Conservation (phyloP, 352 stramenopile species). For the Phytophthora quininea region DNA sequence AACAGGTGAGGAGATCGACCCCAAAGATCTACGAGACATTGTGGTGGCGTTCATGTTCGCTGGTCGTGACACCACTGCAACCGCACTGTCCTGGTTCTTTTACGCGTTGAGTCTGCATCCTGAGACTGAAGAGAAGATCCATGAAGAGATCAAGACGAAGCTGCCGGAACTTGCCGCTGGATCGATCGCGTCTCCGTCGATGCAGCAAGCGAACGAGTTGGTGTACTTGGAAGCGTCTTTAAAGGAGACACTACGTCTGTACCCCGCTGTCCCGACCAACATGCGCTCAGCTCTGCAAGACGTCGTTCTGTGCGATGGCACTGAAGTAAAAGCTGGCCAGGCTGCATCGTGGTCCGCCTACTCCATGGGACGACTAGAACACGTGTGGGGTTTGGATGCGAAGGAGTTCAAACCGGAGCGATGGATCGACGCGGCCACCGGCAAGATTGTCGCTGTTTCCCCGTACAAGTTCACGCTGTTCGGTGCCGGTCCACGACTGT, state of each 20-base stretch:
- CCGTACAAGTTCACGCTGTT: conserved; percentile 58
- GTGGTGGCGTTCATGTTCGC: conserved; percentile 80
- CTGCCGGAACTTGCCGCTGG: conserved; percentile 25
- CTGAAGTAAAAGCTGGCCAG: conserved; percentile 31
- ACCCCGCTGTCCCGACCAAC: conserved; percentile 36
- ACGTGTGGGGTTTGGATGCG: conserved; percentile 50
- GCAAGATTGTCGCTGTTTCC: conserved; percentile 37
- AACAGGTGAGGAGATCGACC: conserved; percentile 27
- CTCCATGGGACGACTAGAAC: conserved; percentile 38
- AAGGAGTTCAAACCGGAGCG: conserved; percentile 51
- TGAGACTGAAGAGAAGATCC: conserved; percentile 41
- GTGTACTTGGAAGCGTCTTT: conserved; percentile 51
- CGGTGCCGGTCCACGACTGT: conserved; percentile 50
- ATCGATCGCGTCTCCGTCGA: conserved; percentile 9
- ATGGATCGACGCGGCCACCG: conserved; percentile 36
- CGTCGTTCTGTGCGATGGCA: conserved; percentile 50
- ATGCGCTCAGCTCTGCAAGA: conserved; percentile 39
- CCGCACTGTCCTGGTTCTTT: conserved; percentile 72
- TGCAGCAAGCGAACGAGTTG: conserved; percentile 34
- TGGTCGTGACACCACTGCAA: conserved; percentile 70
- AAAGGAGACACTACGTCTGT: conserved; percentile 39
- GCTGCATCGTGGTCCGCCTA: conserved; percentile 44
- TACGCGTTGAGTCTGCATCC: conserved; percentile 58
- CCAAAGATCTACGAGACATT: conserved; percentile 60
- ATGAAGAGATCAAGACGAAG: conserved; percentile 35